Evolutionary conservation across 805 yeast genomes (phyloP), one percentile per base, ranked within the genome.

Genomic region (Pichia nanzhaoensis): DNA sequence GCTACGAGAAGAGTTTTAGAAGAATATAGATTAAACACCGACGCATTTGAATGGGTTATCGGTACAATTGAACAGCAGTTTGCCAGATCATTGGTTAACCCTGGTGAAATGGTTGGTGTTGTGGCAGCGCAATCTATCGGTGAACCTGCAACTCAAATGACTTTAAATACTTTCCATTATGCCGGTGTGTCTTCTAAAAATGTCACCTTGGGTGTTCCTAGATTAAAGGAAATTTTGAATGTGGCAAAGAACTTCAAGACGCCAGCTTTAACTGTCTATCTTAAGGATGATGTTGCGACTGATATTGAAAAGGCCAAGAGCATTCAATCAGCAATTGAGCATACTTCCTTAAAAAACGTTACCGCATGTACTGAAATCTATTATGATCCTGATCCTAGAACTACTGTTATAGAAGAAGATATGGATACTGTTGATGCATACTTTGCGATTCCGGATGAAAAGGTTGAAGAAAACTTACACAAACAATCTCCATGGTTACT

Each of bases 161-260:
- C 97, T 2, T 75, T 90, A 68, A 90, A 90, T 61, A 90, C 97
- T 56, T 90, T 79, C 67, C 70, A 93, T 74, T 93, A 91, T 74
- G 99, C 99, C 58, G 99, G 99, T 75, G 99, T 93, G 44, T 98
- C 99, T 34, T 86, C 96, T 41, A 93, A 91, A 96, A 93, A 93
- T 70, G 96, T 91, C 53, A 93, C 99, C 0, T 76, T 93, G 55
- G 99, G 99, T 78, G 96, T 89, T 61, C 97, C 97, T 49, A 95
- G 97, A 76, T 77, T 90, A 66, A 90, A 90, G 78, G 98, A 90
- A 72, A 93, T 93, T 78, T 77, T 93, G 67, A 91, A 91, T 64
- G 99, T 93, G 53, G 99, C 99, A 10, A 93, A 93, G 71, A 91
- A 87, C 59, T 90, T 93, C 75, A 93, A 91, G 69, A 93, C 99